Percentiles rank a stretch among this genome's conserved stretches.
Evolutionary conservation across 148 eudicot species (phyloP).

Genomic region (Persicaria tinctoria): DNA sequence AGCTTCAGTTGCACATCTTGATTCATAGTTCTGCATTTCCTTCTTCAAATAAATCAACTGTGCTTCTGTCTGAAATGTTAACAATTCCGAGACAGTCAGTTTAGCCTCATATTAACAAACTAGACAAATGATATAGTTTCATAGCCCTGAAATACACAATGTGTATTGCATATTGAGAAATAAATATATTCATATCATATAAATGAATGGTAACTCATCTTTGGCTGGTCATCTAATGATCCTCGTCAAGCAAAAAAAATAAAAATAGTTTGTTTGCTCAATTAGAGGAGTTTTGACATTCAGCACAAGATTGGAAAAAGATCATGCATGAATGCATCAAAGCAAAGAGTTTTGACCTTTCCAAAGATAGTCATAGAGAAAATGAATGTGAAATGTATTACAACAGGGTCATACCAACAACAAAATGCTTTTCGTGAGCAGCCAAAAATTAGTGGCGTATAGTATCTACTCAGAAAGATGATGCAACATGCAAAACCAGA

Average conservation of each 20-base stretch:
- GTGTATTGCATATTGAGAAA: background rate
- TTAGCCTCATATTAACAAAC: background rate
- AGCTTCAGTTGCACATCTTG: slow-evolving; percentile 62
- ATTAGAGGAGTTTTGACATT: background rate
- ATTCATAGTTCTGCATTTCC: slow-evolving; percentile 50
- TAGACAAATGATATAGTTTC: background rate
- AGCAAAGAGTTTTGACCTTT: background rate
- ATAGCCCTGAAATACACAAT: background rate
- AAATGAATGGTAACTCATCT: background rate
- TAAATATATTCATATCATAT: background rate
- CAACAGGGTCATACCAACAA: background rate
- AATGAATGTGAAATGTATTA: background rate
- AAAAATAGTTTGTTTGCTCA: background rate
- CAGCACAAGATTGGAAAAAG: background rate
- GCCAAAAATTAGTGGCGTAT: background rate
- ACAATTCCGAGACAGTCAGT: background rate
- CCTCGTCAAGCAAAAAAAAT: background rate
- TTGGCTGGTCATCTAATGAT: slow-evolving; percentile 10
- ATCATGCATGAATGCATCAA: background rate
- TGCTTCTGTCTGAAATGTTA: slow-evolving; percentile 40
- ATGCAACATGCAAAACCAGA: background rate
- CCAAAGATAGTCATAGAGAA: background rate
- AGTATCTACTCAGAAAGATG: background rate
- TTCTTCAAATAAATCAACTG: slow-evolving; percentile 34
- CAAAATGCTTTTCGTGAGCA: background rate